Conservation (phyloP, 257 asterid genomes). For the Solanum piurae region DNA sequence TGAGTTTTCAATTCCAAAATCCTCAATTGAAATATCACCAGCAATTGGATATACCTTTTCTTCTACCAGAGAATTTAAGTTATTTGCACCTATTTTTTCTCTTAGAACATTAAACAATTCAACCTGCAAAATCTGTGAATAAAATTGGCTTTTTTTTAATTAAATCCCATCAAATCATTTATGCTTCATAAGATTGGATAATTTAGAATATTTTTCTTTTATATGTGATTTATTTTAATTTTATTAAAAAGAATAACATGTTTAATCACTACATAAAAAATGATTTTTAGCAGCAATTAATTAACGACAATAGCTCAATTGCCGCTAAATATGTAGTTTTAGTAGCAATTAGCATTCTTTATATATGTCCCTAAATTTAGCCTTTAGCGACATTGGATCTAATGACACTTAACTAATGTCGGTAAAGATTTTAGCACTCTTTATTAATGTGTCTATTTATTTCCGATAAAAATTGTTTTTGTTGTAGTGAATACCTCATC, state of each 20-base stretch:
- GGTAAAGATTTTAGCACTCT: too few species aligned
- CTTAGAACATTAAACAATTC: slow-evolving; percentile 13
- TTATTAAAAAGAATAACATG: too few species aligned
- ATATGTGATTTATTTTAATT: background rate
- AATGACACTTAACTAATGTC: too few species aligned
- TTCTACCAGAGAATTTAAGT: background rate
- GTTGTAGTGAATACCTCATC: slow-evolving; percentile 2
- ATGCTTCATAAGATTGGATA: background rate
- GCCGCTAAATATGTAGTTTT: too few species aligned
- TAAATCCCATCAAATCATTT: background rate
- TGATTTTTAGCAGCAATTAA: too few species aligned
- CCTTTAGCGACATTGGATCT: too few species aligned
- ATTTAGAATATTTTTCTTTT: background rate
- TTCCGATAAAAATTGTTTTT: too few species aligned
- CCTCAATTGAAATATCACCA: slow-evolving; percentile 22
- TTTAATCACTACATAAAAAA: too few species aligned
- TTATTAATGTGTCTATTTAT: too few species aligned
- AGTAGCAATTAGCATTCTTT: too few species aligned
- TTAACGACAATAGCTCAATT: too few species aligned
- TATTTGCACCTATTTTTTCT: slow-evolving; percentile 3
- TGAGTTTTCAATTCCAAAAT: slow-evolving; percentile 14
- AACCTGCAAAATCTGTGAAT: background rate
- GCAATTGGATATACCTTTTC: slow-evolving; percentile 10
- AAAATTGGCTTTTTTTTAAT: background rate
- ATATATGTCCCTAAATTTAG: too few species aligned